Conservation (phyloP, 495 filamentous ascomycete genomes). For the Lasiosphaeriaceae sp. region DNA sequence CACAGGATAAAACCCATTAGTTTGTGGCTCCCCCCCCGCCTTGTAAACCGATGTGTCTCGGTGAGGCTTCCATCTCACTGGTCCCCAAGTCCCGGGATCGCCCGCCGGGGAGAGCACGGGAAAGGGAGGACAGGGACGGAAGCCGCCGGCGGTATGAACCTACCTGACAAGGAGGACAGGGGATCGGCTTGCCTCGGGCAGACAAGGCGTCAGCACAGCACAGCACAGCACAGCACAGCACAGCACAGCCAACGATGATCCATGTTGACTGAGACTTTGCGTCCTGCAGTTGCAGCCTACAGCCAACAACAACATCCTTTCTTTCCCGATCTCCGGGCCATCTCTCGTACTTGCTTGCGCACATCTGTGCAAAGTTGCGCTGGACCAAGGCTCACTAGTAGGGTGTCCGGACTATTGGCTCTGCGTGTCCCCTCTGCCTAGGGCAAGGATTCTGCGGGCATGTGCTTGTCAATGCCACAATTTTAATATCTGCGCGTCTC, state of each 20-base stretch:
- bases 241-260: too few relatives aligned
- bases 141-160: too few relatives aligned
- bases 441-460: too few relatives aligned
- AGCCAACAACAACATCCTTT: too few relatives aligned
- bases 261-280: too few relatives aligned
- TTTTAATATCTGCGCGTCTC: background rate
- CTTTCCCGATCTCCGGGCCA: too few relatives aligned
- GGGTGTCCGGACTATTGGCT: background rate
- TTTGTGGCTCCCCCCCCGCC: background rate
- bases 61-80: background rate
- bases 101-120: background rate
- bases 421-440: background rate
- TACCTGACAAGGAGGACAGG: too few relatives aligned
- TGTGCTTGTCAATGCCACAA: background rate
- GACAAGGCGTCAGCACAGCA: background rate
- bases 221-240: too few relatives aligned
- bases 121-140: background rate
- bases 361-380: background rate
- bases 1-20: too few relatives aligned
- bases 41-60: background rate
- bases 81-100: slow-evolving; percentile 3
- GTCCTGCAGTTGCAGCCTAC: too few relatives aligned
- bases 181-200: background rate
- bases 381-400: background rate
- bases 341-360: background rate